Percentiles rank a stretch among this genome's conserved stretches.
Conservation (phyloP, 106 monocot species). For the Dendrobium huoshanense region DNA sequence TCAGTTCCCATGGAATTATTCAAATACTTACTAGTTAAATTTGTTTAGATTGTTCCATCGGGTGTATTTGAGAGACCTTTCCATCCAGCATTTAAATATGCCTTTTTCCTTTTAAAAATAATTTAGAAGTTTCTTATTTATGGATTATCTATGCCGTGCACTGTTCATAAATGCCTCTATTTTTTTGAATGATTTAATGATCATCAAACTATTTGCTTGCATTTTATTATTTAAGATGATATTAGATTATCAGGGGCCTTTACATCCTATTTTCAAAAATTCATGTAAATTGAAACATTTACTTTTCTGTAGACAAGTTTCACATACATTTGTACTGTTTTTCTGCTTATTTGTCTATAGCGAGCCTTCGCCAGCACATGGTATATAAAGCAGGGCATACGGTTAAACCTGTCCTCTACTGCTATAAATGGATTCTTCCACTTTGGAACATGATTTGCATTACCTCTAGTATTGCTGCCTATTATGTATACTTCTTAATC, state of each 20-base stretch:
- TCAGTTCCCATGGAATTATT: background rate
- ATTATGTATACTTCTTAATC: background rate
- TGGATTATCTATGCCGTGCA: background rate
- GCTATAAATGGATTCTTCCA: background rate
- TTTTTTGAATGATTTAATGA: background rate
- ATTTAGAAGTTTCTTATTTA: background rate
- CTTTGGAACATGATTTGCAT: background rate
- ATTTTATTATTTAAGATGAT: constrained; percentile 1
- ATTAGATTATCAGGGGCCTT: background rate
- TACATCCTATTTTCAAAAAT: background rate
- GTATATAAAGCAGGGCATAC: background rate
- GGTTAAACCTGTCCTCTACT: background rate
- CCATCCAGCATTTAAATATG: background rate
- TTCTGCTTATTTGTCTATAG: background rate
- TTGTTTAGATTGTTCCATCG: background rate
- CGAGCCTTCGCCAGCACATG: background rate
- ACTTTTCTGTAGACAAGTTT: background rate
- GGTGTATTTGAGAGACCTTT: background rate
- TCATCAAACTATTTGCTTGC: background rate
- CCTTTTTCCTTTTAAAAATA: background rate
- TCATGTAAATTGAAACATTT: background rate
- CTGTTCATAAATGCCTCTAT: background rate
- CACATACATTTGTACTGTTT: background rate
- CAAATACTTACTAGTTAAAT: background rate
- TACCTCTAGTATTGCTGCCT: background rate